Evolutionary conservation across 345 rosid genomes (phyloP).

Genomic region (Hypericum androsaemum): DNA sequence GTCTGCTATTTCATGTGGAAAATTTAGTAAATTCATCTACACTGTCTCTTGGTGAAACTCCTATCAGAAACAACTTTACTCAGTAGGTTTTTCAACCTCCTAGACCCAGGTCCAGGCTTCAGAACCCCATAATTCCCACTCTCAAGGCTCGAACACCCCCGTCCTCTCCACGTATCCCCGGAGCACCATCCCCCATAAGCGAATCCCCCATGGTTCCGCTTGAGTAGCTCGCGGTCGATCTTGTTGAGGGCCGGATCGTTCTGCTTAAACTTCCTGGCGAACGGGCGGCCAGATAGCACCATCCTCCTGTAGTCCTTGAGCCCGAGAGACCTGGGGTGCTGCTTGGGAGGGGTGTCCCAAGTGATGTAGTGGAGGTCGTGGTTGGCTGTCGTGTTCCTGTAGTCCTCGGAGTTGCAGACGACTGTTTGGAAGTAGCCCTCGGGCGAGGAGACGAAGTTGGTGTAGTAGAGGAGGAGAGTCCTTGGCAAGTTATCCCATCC

Average conservation of each 20-base stretch:
- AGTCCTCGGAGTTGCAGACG: constrained; percentile 71
- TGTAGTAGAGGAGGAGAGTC: constrained; percentile 76
- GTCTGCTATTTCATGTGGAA: too few species aligned
- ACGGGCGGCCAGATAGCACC: constrained; percentile 66
- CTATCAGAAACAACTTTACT: constrained; percentile 36
- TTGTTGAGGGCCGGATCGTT: constrained; percentile 56
- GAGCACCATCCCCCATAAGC: constrained; percentile 53
- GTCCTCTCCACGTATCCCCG: constrained; percentile 10
- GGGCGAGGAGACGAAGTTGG: constrained; percentile 79
- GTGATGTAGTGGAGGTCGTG: constrained; percentile 80
- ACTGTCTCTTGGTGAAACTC: constrained; percentile 53
- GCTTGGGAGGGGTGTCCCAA: constrained; percentile 96
- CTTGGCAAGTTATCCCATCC: constrained; percentile 94
- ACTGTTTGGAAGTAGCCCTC: constrained; percentile 94
- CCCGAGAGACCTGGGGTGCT: constrained; percentile 65
- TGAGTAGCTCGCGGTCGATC: constrained; percentile 69
- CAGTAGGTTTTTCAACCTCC: constrained; percentile 51
- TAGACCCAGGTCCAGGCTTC: constrained; percentile 70
- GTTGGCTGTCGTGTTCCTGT: constrained; percentile 71
- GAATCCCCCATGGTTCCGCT: constrained; percentile 28
- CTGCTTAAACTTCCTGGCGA: constrained; percentile 76
- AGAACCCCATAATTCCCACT: constrained; percentile 32
- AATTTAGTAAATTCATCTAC: constrained; percentile 31
- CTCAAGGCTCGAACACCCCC: constrained; percentile 24
- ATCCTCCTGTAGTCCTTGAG: constrained; percentile 55